Evolutionary conservation across 805 yeast species (phyloP).

Genomic region (Wickerhamomyces alni): DNA sequence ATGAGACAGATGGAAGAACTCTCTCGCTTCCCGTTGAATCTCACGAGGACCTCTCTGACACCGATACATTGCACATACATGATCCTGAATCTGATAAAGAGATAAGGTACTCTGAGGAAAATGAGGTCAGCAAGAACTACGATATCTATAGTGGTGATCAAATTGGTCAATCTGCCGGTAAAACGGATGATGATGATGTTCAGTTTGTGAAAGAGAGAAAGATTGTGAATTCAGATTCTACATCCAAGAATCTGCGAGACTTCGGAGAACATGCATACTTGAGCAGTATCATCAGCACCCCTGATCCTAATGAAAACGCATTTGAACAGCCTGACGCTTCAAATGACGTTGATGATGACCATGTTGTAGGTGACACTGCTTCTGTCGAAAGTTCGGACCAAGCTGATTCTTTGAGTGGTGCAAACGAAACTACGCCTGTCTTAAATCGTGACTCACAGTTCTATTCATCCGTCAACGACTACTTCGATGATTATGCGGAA

Average conservation of each 20-base stretch:
- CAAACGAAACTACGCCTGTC: background rate
- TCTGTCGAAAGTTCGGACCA: too few relatives aligned
- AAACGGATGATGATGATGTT: background rate
- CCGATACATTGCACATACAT: conserved; percentile 20
- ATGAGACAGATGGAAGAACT: background rate
- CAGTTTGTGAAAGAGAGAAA: background rate
- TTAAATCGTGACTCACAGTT: background rate
- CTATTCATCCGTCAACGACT: conserved; percentile 1
- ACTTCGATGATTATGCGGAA: conserved; percentile 1
- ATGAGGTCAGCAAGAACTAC: too few relatives aligned
- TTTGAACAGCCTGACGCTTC: too few relatives aligned
- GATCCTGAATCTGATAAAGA: conserved; percentile 6
- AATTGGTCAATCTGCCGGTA: conserved; percentile 1
- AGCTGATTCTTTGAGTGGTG: conserved; percentile 1
- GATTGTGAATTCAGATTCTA: background rate
- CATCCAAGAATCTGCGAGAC: background rate
- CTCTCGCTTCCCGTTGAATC: conserved; percentile 4
- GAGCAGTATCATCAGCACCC: conserved; percentile 18
- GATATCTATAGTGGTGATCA: background rate
- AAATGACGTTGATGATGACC: background rate
- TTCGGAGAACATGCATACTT: conserved; percentile 19
- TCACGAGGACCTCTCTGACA: conserved; percentile 15
- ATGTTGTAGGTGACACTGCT: background rate
- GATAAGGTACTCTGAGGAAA: too few relatives aligned
- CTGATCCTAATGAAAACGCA: conserved; percentile 7